Evolutionary conservation across 169 alveolate species (phyloP).

Genomic region (Eimeria zaria): DNA sequence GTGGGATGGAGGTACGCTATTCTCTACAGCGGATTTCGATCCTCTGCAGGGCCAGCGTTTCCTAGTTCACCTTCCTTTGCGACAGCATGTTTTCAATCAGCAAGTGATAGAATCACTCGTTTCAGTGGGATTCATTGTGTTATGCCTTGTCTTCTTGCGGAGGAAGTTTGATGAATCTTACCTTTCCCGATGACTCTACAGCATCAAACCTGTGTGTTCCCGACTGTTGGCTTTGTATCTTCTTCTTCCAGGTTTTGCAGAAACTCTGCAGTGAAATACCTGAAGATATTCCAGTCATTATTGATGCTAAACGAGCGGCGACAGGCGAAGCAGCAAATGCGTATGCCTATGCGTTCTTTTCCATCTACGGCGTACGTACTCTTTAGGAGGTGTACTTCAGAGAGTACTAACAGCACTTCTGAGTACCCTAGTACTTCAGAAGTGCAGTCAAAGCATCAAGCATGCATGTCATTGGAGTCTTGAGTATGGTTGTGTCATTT

Average conservation of each 20-base stretch:
- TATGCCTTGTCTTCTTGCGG: neutral
- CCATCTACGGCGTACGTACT: conserved; percentile 65
- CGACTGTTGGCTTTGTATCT: neutral
- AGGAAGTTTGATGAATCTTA: neutral
- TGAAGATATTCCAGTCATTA: conserved; percentile 85
- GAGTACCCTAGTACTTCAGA: neutral
- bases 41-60: neutral
- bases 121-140: neutral
- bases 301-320: conserved; percentile 89
- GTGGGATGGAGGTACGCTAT: conserved; percentile 76
- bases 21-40: neutral
- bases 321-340: conserved; percentile 87
- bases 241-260: conserved; percentile 80
- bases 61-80: neutral
- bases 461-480: neutral
- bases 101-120: neutral
- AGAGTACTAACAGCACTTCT: neutral
- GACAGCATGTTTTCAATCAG: neutral
- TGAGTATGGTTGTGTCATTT: neutral
- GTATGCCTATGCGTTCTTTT: conserved; percentile 78
- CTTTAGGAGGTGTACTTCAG: neutral
- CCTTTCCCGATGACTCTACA: neutral
- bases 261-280: conserved; percentile 82
- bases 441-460: neutral
- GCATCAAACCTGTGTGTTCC: neutral